A percentile compares a stretch with the other conserved stretches of the same genome.
Evolutionary conservation across 2,329 filamentous ascomycete species (phyloP).

Genomic region (Pseudocercospora fijiensis): DNA sequence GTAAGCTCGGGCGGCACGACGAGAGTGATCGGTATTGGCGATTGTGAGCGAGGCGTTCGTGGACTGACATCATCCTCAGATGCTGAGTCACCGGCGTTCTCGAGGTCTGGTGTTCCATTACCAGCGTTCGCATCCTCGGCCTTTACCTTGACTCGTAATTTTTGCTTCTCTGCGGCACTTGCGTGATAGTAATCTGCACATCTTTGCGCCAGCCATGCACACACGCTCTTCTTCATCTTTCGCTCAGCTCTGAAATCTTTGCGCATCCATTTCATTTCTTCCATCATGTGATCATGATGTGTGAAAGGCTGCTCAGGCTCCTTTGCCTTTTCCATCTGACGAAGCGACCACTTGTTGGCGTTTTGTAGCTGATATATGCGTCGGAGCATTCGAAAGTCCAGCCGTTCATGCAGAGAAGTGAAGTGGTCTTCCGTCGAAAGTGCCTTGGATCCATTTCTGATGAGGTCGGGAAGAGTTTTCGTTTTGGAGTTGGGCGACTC

Average conservation of each 20-base stretch:
- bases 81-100: conserved; percentile 33
- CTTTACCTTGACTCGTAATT: conserved; percentile 67
- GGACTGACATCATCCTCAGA: conserved; percentile 35
- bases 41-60: conserved; percentile 28
- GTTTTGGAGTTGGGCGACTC: conserved; percentile 53
- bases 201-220: conserved; percentile 74
- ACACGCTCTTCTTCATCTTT: conserved; percentile 85
- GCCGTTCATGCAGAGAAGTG: conserved; percentile 78
- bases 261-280: conserved; percentile 97
- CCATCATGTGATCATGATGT: conserved; percentile 82
- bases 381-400: conserved; percentile 81
- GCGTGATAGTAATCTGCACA: conserved; percentile 80
- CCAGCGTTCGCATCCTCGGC: conserved; percentile 22
- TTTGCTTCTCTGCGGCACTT: conserved; percentile 60
- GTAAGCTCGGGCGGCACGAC: conserved; percentile 34
- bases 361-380: conserved; percentile 89
- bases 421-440: conserved; percentile 82
- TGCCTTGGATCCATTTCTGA: conserved; percentile 84
- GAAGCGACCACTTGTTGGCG: conserved; percentile 85
- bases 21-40: conserved; percentile 23
- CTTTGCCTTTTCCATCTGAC: conserved; percentile 79
- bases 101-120: conserved; percentile 33
- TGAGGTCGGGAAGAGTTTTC: conserved; percentile 64
- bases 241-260: conserved; percentile 92
- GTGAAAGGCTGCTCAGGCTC: conserved; percentile 75